Evolutionary conservation across 169 alveolate genomes (phyloP).

Genomic region (Amoebophrya sp.): DNA sequence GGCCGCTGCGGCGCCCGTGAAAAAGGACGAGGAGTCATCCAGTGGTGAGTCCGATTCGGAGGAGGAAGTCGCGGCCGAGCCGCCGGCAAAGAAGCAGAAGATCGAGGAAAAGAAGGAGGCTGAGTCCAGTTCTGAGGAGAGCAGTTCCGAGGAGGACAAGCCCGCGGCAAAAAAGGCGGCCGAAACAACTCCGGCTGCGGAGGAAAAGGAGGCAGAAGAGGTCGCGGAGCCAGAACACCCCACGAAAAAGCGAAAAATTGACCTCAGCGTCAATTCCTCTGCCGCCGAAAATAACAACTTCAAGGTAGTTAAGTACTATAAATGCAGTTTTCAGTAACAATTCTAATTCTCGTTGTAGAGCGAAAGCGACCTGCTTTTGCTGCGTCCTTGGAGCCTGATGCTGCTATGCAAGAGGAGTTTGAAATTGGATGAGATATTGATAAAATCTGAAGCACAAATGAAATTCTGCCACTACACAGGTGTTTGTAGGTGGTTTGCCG

Average conservation of each 20-base stretch:
- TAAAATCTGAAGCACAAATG: too few relatives aligned
- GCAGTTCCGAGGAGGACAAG: too few relatives aligned
- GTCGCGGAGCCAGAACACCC: background rate
- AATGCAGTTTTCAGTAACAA: too few relatives aligned
- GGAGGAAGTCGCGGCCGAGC: background rate
- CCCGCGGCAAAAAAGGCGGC: background rate
- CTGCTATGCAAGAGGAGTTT: too few relatives aligned
- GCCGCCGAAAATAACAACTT: background rate
- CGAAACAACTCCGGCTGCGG: background rate
- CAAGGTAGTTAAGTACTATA: background rate
- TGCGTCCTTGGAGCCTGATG: too few relatives aligned
- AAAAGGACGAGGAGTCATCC: background rate
- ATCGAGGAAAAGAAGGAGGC: background rate
- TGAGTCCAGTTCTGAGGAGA: too few relatives aligned
- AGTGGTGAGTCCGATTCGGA: background rate
- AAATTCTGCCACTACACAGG: background rate
- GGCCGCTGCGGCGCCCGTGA: background rate
- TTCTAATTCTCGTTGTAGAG: too few relatives aligned
- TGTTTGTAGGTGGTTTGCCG: constrained; percentile 8
- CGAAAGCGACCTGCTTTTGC: too few relatives aligned
- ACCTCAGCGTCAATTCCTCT: background rate
- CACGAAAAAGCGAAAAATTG: background rate
- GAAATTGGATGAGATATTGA: too few relatives aligned
- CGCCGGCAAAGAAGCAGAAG: background rate
- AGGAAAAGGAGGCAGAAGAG: background rate